Percentiles rank a stretch among this genome's conserved stretches.
Evolutionary conservation across 352 stramenopile genomes (phyloP).

Genomic region (Peronospora belbahrii): DNA sequence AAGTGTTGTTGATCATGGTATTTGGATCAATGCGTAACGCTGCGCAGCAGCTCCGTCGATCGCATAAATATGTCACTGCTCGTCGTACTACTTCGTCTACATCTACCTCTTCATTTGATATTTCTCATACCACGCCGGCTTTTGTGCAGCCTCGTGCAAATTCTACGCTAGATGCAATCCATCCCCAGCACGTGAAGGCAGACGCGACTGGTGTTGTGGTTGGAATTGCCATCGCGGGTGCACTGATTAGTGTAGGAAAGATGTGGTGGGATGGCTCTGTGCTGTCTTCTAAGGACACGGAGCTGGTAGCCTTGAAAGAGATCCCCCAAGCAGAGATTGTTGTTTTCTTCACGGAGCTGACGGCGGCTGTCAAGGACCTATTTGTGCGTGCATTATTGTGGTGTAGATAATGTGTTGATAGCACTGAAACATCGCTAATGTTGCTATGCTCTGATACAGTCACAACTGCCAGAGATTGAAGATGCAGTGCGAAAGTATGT

Average conservation of each 20-base stretch:
- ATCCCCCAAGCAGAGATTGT: conserved; percentile 55
- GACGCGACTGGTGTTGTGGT: conserved; percentile 63
- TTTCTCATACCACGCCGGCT: neutral
- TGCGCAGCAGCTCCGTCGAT: conserved; percentile 20
- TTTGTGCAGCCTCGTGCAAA: conserved; percentile 11
- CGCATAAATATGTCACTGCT: conserved; percentile 1
- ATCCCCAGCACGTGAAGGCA: conserved; percentile 28
- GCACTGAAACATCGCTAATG: neutral
- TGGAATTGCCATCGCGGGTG: conserved; percentile 58
- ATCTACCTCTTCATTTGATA: conserved; percentile 1
- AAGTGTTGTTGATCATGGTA: conserved; percentile 13
- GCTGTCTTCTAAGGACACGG: conserved; percentile 1
- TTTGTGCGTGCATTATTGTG: conserved; percentile 37
- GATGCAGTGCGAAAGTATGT: conserved; percentile 55
- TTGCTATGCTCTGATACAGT: conserved; percentile 21
- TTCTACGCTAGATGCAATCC: neutral
- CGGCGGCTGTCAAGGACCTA: conserved; percentile 46
- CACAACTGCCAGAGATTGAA: conserved; percentile 61
- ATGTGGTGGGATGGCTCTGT: conserved; percentile 83
- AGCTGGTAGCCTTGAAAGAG: conserved; percentile 31
- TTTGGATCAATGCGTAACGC: conserved; percentile 23
- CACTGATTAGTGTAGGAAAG: conserved; percentile 65
- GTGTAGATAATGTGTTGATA: neutral
- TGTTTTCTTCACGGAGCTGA: conserved; percentile 70
- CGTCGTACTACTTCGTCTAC: conserved; percentile 4